phyloP scores from a whole-genome alignment of 148 eudicot genomes.

The Vaccinium vitisidaea region DNA sequence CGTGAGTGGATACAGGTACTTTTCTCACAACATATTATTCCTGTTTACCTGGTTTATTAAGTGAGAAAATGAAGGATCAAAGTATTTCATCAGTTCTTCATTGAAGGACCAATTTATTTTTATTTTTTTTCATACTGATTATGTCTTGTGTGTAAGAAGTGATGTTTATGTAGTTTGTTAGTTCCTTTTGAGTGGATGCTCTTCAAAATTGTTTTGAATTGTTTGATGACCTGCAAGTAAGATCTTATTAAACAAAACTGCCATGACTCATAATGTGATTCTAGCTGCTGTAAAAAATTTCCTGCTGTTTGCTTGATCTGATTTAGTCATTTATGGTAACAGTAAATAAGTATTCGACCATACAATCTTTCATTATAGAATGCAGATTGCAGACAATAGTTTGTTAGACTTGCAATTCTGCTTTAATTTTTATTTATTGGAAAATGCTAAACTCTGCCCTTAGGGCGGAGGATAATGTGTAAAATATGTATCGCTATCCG shows the following conservation, averaged over 20 bases:
- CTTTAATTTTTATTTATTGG: background rate
- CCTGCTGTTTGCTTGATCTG: background rate
- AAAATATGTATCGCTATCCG: too few relatives aligned
- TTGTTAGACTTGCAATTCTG: background rate
- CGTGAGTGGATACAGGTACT: background rate
- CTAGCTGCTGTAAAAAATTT: background rate
- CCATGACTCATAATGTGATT: background rate
- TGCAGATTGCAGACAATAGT: background rate
- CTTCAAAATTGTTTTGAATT: background rate
- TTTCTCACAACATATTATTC: background rate
- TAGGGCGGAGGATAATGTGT: too few relatives aligned
- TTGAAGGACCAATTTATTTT: background rate
- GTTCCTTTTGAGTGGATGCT: background rate
- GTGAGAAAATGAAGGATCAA: conserved; percentile 3
- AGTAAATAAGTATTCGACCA: background rate
- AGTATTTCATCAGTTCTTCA: background rate
- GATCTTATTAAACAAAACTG: too few relatives aligned
- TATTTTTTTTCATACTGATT: background rate
- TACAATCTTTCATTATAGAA: background rate
- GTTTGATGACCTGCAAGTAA: background rate
- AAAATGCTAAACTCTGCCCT: too few relatives aligned
- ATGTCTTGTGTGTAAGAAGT: background rate
- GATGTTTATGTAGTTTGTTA: background rate
- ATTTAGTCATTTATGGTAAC: background rate
- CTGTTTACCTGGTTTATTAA: background rate